Evolutionary conservation across 306 rosid genomes (phyloP), one percentile per base, ranked within the genome.

Genomic region (Medicago ruthenica): DNA sequence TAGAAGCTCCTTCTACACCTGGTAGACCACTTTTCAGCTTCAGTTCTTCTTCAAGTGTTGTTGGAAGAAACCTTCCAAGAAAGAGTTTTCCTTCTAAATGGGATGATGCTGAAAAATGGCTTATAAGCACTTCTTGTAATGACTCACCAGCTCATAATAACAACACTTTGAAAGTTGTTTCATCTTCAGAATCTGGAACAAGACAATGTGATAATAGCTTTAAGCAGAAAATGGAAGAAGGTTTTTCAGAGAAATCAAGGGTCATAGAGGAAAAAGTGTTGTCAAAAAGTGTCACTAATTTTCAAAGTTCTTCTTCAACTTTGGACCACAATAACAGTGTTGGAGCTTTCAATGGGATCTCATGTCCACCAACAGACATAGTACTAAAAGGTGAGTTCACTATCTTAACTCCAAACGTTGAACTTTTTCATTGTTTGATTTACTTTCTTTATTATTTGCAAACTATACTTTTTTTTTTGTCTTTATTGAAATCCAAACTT

Each of bases 21-120:
- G 99, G 98, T 3, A 89, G 99, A 50, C 96, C 99, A 0, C 86
- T 92, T 66, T 96, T 96, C 86, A 76, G 88, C 71, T 96, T 96
- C 83, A 88, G 87, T 1, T 78, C 76, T 36, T 54, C 61, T 18
- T 53, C 59, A 3, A 1, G 22, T 39, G 76, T 85, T 27, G n/a
- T 60, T 78, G 81, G 64, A 36, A 70, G 61, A 31, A 61, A 60
- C 42, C 87, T 85, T 83, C 74, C 91, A 1, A 89, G 98, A 51
- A 96, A 92, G 65, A 86, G 61, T 65, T 85, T 96, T 48, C 99
- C 98, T 78, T 96, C 98, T 9, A 96, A 96, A 62, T 96, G 99
- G 99, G 99, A 92, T 73, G 97, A 96, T 81, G 99, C 99, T 14
- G 98, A 96, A 82, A 96, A 96, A 69, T 96, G 99, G 99, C 93